Evolutionary conservation across 1,284 basidiomycete species (phyloP), one percentile per base, ranked within the genome.

Genomic region (Anthracocystis walkeri): DNA sequence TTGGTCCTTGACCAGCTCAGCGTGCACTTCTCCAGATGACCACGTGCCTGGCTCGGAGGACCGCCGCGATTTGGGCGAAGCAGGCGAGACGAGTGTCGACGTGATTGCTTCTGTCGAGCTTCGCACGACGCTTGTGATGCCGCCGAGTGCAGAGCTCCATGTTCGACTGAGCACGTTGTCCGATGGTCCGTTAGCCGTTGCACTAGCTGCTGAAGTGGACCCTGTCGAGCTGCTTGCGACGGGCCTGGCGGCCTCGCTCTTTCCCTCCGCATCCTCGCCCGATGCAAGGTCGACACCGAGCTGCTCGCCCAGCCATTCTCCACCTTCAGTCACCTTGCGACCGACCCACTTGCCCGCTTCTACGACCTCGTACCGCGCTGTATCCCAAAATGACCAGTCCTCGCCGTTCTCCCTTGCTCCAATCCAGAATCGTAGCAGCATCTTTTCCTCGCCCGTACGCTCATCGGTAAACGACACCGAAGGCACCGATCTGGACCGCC

Each of bases 1-100:
- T 29, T 72, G 74, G 49, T 82, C 81, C 68, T 80, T 79, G 51
- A 77, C 69, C 25, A 83, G 49, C 60, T 83, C 81, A 16, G 77
- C 69, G 31, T 80, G 74, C 29, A 80, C 81, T 35, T 82, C 81
- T 14, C 79, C 81, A 5, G 78, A 58, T 6, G 76, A 76, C 68
- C 75, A 82, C 0, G 81, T 82, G 1, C 81, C 81, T 2, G 75
- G 75, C 45, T 75, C 70, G 7, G 52, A 46, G 21, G 64, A 38
- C 10, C 69, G 46, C 25, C 62, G 58, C 7, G 62, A 45, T 6
- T 44, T 58, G 11, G 58, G 49, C 35, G 58, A 20, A 10, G 68
- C 46, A 18, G 68, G 49, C 14, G 68, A 65, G 23, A 38, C 52
- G 27, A 65, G 50, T 2, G 62, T 65, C 29, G 62, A 65, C 7